Evolutionary conservation across 1,139 yeast genomes (phyloP).

Genomic region (Pichia sp.): DNA sequence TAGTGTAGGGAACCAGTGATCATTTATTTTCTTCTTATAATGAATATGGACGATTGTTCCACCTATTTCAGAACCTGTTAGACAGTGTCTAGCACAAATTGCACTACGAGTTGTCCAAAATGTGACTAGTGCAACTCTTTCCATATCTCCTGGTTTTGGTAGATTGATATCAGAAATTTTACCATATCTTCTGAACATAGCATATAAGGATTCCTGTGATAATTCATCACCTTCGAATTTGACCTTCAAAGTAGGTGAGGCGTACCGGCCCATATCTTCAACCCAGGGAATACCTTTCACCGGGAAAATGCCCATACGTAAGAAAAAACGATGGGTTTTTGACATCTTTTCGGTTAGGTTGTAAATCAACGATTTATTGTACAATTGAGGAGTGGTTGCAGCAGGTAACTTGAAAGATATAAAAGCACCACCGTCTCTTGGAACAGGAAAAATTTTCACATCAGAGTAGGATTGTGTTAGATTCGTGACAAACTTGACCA

Average conservation of each 20-base stretch:
- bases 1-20: constrained; percentile 49
- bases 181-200: constrained; percentile 84
- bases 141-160: constrained; percentile 39
- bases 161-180: constrained; percentile 71
- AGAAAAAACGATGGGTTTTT: constrained; percentile 30
- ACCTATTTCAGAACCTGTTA: constrained; percentile 66
- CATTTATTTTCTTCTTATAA: constrained; percentile 54
- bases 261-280: constrained; percentile 79
- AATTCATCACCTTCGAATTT: constrained; percentile 70
- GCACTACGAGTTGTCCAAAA: constrained; percentile 64
- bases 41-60: constrained; percentile 68
- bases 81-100: constrained; percentile 84
- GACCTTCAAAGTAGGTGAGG: constrained; percentile 58
- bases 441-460: constrained; percentile 56
- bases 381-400: constrained; percentile 43
- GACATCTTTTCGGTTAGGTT: constrained; percentile 40
- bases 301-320: constrained; percentile 50
- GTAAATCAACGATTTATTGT: constrained; percentile 46
- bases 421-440: constrained; percentile 90
- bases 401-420: constrained; percentile 66
- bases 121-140: constrained; percentile 46
- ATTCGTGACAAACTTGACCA: constrained; percentile 25
- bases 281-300: constrained; percentile 96
- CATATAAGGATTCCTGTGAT: constrained; percentile 80
- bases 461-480: constrained; percentile 21